Conservation (phyloP, 495 filamentous ascomycete genomes). For the Sporormia fimetaria region DNA sequence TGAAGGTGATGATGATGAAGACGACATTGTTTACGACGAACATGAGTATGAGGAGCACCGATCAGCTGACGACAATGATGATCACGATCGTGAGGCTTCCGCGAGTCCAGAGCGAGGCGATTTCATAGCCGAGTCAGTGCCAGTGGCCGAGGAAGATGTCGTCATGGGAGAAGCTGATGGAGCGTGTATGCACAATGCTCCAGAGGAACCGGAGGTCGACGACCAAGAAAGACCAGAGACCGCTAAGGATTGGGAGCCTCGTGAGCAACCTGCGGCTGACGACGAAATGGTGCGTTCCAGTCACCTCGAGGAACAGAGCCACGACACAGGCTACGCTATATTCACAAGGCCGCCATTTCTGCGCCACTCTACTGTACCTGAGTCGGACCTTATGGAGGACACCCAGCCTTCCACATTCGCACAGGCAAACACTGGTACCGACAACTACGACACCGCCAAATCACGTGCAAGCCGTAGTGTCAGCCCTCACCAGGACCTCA, state of each 20-base stretch:
- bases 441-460: neutral
- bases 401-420: constrained; percentile 11
- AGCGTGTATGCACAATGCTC: neutral
- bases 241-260: neutral
- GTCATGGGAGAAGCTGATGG: neutral
- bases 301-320: neutral
- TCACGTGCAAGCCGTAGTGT: neutral
- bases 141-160: too few relatives aligned
- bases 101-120: too few relatives aligned
- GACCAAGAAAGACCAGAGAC: constrained; percentile 7
- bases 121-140: too few relatives aligned
- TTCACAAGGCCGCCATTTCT: neutral
- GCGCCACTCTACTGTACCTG: constrained; percentile 17
- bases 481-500: neutral
- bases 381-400: constrained; percentile 17
- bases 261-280: neutral
- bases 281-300: constrained; percentile 10
- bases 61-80: constrained; percentile 6
- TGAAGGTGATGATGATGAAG: too few relatives aligned
- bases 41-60: constrained; percentile 12
- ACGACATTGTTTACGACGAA: constrained; percentile 10
- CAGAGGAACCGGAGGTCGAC: neutral
- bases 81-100: constrained; percentile 1
- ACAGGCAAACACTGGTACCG: neutral
- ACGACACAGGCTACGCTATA: neutral